Evolutionary conservation across 148 eudicot genomes (phyloP).

Genomic region (Nyssa sinensis): DNA sequence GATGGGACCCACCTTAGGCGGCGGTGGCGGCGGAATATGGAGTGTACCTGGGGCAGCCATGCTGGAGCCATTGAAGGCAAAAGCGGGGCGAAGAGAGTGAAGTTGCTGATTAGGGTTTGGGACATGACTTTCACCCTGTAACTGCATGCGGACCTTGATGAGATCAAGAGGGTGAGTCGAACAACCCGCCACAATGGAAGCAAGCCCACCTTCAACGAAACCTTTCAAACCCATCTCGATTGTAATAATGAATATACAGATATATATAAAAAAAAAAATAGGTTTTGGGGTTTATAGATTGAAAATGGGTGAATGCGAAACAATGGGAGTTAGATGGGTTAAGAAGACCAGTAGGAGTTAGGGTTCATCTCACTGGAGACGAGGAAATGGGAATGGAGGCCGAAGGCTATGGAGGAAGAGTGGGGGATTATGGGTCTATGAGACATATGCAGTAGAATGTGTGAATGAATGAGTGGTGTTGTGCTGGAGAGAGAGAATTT

Average conservation of each 20-base stretch:
- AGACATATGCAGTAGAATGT: slow-evolving; percentile 49
- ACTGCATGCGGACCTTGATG: slow-evolving; percentile 63
- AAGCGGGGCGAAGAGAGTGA: slow-evolving; percentile 37
- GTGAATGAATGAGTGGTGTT: not conserved
- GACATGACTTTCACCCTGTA: slow-evolving; percentile 44
- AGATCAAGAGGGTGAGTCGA: slow-evolving; percentile 61
- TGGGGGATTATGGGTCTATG: slow-evolving; percentile 69
- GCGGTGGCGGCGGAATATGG: slow-evolving; percentile 13
- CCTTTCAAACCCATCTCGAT: slow-evolving; percentile 52
- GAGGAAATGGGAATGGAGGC: slow-evolving; percentile 18
- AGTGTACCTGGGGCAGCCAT: not conserved
- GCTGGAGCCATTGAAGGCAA: slow-evolving; percentile 25
- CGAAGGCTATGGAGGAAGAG: slow-evolving; percentile 54
- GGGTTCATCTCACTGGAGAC: slow-evolving; percentile 12
- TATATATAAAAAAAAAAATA: no score
- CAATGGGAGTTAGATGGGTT: no score
- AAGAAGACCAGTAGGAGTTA: slow-evolving; percentile 52
- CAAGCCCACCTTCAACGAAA: slow-evolving; percentile 58
- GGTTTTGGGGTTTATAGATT: not conserved
- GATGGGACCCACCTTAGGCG: slow-evolving; percentile 32
- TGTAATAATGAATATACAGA: no score
- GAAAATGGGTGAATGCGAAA: not conserved
- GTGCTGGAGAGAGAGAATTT: not conserved
- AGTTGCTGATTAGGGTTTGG: slow-evolving; percentile 1
- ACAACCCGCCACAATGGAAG: slow-evolving; percentile 57